These are phyloP conservation scores for Mycena capillaripes DNA, from an alignment of 768 basidiomycete species.

Conservation along the genomic window DNA sequence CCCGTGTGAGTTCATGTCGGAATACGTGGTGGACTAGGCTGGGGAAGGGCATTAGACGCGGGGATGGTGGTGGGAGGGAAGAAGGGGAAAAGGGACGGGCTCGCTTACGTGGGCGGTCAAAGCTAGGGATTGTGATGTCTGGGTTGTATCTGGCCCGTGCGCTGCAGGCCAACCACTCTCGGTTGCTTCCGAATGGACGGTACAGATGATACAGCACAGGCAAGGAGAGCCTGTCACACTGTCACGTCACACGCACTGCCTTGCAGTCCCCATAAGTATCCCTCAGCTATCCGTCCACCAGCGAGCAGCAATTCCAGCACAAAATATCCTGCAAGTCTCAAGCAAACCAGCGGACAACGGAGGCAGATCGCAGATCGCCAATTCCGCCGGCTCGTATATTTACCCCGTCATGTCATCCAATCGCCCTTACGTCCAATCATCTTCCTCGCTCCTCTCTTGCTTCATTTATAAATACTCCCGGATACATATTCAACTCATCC, in stretches of 20 bases:
- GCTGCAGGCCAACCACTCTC: not conserved
- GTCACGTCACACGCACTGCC: not conserved
- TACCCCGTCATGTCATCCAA: slow-evolving; percentile 37
- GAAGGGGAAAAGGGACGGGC: slow-evolving; percentile 2
- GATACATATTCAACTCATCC: not conserved
- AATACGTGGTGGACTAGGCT: slow-evolving; percentile 19
- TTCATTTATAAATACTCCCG: slow-evolving; percentile 20
- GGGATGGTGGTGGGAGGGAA: slow-evolving; percentile 7
- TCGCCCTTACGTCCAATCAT: slow-evolving; percentile 38
- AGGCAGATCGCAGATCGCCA: slow-evolving; percentile 33
- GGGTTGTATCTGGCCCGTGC: slow-evolving; percentile 2
- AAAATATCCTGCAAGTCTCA: not conserved
- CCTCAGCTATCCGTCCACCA: not conserved
- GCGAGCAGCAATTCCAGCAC: not conserved
- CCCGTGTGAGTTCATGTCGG: slow-evolving; percentile 24
- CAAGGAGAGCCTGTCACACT: slow-evolving; percentile 6
- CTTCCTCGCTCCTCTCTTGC: slow-evolving; percentile 13
- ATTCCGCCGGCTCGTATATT: slow-evolving; percentile 35
- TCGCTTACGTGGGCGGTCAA: slow-evolving; percentile 30
- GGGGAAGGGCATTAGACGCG: not conserved
- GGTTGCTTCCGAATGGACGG: slow-evolving; percentile 20
- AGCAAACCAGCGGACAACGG: not conserved
- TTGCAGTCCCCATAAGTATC: not conserved
- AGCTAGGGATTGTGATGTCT: slow-evolving; percentile 22
- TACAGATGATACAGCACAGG: too few relatives aligned